Base-by-base conservation (phyloP, 257 asterid genomes). In the Plantago elongata region DNA sequence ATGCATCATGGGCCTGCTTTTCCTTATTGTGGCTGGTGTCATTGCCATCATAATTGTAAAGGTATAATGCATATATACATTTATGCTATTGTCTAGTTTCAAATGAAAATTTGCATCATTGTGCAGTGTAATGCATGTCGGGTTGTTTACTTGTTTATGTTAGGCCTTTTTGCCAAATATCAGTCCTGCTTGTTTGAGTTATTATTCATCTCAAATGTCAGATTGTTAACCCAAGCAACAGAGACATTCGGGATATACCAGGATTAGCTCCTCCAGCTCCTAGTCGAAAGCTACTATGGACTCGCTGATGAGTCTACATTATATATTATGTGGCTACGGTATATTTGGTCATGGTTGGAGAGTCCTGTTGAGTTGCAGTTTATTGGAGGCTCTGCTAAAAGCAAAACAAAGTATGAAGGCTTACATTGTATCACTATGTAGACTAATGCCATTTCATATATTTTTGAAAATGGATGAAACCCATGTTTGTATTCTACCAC, bases 201-300 rank as follows among this genome's bases (percentile, higher is more conserved):
- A 62, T 43, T 40, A 42, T 8, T 69, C 5, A 12, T 69, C 37
- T 56, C 65, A 44, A 44, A 62, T 60, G 76, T 55, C 90, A 91
- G 98, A 83, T 88, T 37, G 95, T 88, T 74, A 81, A 91, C 73
- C 98, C 98, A 13, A 55, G 74, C 38, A 91, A 86, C 92, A 84
- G 78, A 74, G 89, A 81, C 69, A 88, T 91, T 50, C 83, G 91
- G 48, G 95, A 88, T 67, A 85, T 91, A 72, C 98, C 96, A 13
- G 98, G 98, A 52, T 65, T 91, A 70, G 98, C 98, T 60, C 98
- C 98, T 75, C 98, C 98, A n/a, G 96, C 72, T 64, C 96, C 88
- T 37, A 45, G 83, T 17, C 84, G 96, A 57, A 86, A 78, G 71
- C 82, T 90, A 58, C 94, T 90, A 16, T 86, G 90, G 85, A 65